phyloP scores from a whole-genome alignment of 2,329 filamentous ascomycete genomes.

The Aspergillus sp. region DNA sequence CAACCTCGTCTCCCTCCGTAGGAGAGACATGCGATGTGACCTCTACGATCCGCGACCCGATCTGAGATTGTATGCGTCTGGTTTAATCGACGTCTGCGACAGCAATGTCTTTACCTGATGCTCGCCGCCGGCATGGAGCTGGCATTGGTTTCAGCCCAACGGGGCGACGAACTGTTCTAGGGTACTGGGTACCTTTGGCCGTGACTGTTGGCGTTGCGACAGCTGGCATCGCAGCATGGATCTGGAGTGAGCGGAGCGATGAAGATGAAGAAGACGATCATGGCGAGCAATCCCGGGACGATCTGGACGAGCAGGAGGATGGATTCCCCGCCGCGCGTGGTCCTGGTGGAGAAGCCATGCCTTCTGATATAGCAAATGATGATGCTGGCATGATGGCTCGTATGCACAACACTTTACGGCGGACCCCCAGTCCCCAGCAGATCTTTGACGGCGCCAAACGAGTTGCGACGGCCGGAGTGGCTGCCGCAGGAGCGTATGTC shows the following conservation, averaged over 20 bases:
- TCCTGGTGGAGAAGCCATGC: slow-evolving; percentile 15
- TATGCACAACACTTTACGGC: slow-evolving; percentile 72
- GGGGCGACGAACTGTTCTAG: slow-evolving; percentile 36
- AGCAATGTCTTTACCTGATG: slow-evolving; percentile 34
- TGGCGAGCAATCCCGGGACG: slow-evolving; percentile 35
- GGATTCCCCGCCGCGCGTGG: slow-evolving; percentile 19
- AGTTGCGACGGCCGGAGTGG: slow-evolving; percentile 66
- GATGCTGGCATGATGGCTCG: slow-evolving; percentile 62
- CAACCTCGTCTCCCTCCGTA: slow-evolving; percentile 9
- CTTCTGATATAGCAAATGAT: slow-evolving; percentile 28
- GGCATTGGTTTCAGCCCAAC: slow-evolving; percentile 37
- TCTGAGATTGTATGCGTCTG: slow-evolving; percentile 22
- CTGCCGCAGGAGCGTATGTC: slow-evolving; percentile 73
- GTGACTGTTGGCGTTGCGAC: slow-evolving; percentile 84
- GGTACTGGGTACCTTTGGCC: slow-evolving; percentile 84
- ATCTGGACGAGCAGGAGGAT: slow-evolving; percentile 15
- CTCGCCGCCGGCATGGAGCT: slow-evolving; percentile 31
- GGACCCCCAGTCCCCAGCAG: slow-evolving; percentile 81
- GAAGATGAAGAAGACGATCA: slow-evolving; percentile 55
- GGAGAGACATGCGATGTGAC: slow-evolving; percentile 27
- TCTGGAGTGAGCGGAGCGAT: slow-evolving; percentile 81
- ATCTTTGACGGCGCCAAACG: slow-evolving; percentile 77
- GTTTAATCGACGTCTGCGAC: slow-evolving; percentile 17
- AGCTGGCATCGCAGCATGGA: slow-evolving; percentile 79
- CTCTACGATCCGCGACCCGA: slow-evolving; percentile 17